These are phyloP conservation scores for Juncus effusus DNA, from an alignment of 176 grass and related monocot genomes.

Conservation along the genomic window DNA sequence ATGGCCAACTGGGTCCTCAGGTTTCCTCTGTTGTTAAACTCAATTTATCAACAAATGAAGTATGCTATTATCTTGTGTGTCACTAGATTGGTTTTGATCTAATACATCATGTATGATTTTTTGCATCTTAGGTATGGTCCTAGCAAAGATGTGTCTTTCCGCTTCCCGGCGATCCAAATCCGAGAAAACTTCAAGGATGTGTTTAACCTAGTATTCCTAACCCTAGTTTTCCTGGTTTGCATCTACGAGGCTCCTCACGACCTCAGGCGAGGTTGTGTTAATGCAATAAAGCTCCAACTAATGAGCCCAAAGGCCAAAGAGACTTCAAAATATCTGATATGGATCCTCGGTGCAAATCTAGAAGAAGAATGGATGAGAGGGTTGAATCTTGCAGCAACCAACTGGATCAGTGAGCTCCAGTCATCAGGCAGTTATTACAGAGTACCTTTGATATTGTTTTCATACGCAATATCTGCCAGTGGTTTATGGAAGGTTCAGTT, in stretches of 20 bases:
- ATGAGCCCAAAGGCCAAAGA: conserved; percentile 49
- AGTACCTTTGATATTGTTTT: conserved; percentile 45
- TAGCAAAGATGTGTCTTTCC: conserved; percentile 43
- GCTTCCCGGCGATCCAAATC: conserved; percentile 34
- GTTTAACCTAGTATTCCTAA: conserved; percentile 82
- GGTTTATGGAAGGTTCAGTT: conserved; percentile 88
- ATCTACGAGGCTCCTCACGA: conserved; percentile 71
- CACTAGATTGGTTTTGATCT: no score
- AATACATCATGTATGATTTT: background rate
- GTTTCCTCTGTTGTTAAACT: background rate
- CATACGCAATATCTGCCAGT: conserved; percentile 54
- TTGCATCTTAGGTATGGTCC: conserved; percentile 35
- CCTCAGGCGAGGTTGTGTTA: conserved; percentile 52
- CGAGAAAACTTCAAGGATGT: conserved; percentile 50
- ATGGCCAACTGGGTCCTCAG: conserved; percentile 56
- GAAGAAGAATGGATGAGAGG: conserved; percentile 84
- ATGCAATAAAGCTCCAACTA: conserved; percentile 53
- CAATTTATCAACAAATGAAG: no score
- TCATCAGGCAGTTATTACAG: conserved; percentile 35
- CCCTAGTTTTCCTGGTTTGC: conserved; percentile 71
- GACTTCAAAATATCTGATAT: conserved; percentile 50
- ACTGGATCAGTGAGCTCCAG: conserved; percentile 65
- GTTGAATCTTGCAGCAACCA: conserved; percentile 71
- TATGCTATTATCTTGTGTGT: no score
- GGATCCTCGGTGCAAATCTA: conserved; percentile 65